Base-by-base conservation (phyloP, 345 rosid genomes). In the Abelmoschus esculentus region DNA sequence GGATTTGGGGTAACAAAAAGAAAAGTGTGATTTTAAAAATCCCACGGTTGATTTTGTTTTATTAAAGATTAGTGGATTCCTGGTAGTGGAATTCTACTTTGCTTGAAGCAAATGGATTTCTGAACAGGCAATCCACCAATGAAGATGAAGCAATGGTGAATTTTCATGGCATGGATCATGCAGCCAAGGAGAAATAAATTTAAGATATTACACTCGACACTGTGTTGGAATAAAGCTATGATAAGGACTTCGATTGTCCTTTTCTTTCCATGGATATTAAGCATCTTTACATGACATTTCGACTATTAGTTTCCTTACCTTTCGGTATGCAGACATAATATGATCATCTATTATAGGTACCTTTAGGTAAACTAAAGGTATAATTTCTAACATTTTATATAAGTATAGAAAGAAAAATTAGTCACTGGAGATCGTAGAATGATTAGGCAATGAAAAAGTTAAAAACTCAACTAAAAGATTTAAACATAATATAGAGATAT, bases 1-100 rank as follows among this genome's bases (percentile, higher is more conserved):
- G 54, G 14, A 55, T 57, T 12, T 42, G 55, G 72, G 61, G 64
- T 42, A 54, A 69, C 46, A 61, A 69, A n/a, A 69, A 56, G 14
- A 50, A 52, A 22, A 2, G 13, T 7, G 72, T 36, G 52, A 55
- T 55, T 69, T 69, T 12, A 28, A 38, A 38, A 38, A 50, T 28
- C 22, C 14, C 40, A 7, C 47, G 28, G 22, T 22, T 46, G 31
- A 55, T 10, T 55, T 47, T 13, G 13, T 44, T 28, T 44, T 28
- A 28, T 13, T 46, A 66, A 44, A 66, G 56, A 22, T 64, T 64
- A 44, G 2, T 2, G 32, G 32, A 29, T 29, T 29, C 32, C 32
- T 29, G 32, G 32, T 29, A 29, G 32, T 15, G 40, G 70, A 47
- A 66, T 66, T 66, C 7, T 8, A 66, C 57, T 50, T 66, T 66